Evolutionary conservation across 2,329 filamentous ascomycete genomes (phyloP).

Genomic region (Fusarium lateritium): DNA sequence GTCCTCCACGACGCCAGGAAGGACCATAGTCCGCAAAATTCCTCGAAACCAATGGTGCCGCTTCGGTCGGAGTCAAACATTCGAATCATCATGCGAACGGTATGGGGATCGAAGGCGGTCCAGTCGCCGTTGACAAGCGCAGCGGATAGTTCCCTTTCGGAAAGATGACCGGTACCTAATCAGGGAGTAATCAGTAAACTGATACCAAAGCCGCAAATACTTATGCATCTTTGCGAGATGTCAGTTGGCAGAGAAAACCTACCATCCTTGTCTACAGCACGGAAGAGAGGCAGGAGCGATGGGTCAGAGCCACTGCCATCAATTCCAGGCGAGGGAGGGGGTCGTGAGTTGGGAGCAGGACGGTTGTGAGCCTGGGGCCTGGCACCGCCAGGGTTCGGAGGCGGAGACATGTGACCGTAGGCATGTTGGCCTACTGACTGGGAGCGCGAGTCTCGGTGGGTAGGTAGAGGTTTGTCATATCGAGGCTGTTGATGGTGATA

Average conservation of each 20-base stretch:
- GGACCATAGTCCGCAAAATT: conserved; percentile 97
- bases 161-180: conserved; percentile 82
- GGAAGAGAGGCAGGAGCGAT: conserved; percentile 85
- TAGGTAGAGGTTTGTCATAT: conserved; percentile 66
- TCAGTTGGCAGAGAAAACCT: conserved; percentile 48
- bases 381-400: conserved; percentile 61
- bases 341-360: conserved; percentile 70
- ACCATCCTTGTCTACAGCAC: conserved; percentile 91
- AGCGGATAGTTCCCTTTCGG: conserved; percentile 86
- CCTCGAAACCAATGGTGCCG: conserved; percentile 92
- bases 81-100: conserved; percentile 98
- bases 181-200: conserved; percentile 19
- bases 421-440: conserved; percentile 48
- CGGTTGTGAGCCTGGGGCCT: conserved; percentile 63
- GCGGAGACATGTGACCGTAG: conserved; percentile 67
- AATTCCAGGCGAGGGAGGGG: conserved; percentile 75
- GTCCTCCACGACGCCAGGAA: conserved; percentile 95
- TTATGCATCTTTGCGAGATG: background rate
- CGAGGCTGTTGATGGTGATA: conserved; percentile 53
- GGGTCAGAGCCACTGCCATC: conserved; percentile 62
- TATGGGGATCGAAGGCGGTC: conserved; percentile 92
- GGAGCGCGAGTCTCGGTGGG: conserved; percentile 48
- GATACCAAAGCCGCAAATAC: background rate
- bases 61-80: conserved; percentile 97
- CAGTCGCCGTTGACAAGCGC: conserved; percentile 98